Evolutionary conservation across 208 protist species (phyloP), one percentile per base, ranked within the genome.

Genomic region (Histomonas meleagridis): DNA sequence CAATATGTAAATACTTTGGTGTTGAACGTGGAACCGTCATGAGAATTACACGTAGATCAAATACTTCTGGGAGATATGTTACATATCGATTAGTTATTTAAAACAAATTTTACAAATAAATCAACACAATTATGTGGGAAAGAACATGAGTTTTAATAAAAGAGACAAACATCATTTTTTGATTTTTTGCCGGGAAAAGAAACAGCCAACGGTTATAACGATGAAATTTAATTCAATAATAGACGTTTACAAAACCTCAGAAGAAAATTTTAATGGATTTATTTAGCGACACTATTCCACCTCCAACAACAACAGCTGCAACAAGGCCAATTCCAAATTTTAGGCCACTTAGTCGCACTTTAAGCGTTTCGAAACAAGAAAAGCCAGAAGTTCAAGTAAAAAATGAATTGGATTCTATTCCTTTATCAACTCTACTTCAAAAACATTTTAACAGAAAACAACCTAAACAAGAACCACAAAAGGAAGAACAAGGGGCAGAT

Each of bases 11-110:
- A 12, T 98, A 98, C 93, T 98, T 97, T 94, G 97, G 97, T 51
- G 93, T 98, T 43, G 92, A 95, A 65, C 93, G 95, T 46, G 97
- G 97, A 0, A 92, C 97, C 26, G 91, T 94, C 14, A 96, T 99
- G 40, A 97, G 97, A 91, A 98, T 99, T 94, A 97, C 97, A 93
- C 95, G 98, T 12, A 95, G 95, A 86, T 97, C 95, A 48, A 97
- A 98, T 94, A 98, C 97, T 2, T 97, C 97, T 0, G 98, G 98
- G 35, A 93, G 96, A 43, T 99, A 99, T 95, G 96, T 98, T 35
- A 98, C 98, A 21, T 99, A 99, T 94, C 95, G 98, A 43, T 95
- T 98, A 91, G 97, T 98, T 35, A 93, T 97, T 32, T 98, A 93
- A 93, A 55, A n/a, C n/a, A n/a, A n/a, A n/a, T n/a, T n/a, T n/a